Conservation (phyloP, 2,329 filamentous ascomycete species). For the Ophiostoma quercus region DNA sequence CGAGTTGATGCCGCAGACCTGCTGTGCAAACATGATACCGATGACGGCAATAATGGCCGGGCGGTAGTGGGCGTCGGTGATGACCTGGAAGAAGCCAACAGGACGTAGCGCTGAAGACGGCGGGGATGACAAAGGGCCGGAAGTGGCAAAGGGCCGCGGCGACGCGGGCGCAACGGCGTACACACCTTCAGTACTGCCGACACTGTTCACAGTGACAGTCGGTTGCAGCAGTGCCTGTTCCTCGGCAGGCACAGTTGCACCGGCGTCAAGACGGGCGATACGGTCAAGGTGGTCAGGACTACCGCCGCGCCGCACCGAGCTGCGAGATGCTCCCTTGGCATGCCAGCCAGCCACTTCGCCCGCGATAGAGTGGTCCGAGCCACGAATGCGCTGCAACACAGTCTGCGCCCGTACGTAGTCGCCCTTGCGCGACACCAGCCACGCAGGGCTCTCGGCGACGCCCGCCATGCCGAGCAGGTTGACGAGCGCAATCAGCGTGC, state of each 20-base stretch:
- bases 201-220: constrained; percentile 2
- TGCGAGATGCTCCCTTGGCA: constrained; percentile 27
- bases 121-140: constrained; percentile 17
- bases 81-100: constrained; percentile 59
- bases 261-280: constrained; percentile 21
- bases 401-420: constrained; percentile 57
- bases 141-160: constrained; percentile 5
- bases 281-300: constrained; percentile 32
- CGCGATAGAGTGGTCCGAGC: constrained; percentile 60
- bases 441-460: constrained; percentile 83
- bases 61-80: constrained; percentile 62
- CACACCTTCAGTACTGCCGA: not conserved
- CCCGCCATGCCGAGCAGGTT: constrained; percentile 67
- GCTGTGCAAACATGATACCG: constrained; percentile 87
- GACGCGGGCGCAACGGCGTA: constrained; percentile 27
- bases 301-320: constrained; percentile 15
- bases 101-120: constrained; percentile 29
- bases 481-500: constrained; percentile 59
- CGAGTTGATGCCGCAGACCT: constrained; percentile 90
- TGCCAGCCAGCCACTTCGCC: constrained; percentile 65
- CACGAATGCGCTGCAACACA: constrained; percentile 70
- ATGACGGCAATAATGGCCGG: constrained; percentile 76
- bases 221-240: constrained; percentile 61
- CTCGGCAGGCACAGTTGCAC: constrained; percentile 45
- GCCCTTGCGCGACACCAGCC: constrained; percentile 61